phyloP scores from a whole-genome alignment of 441 rosid species.

The Erodium moschatum region DNA sequence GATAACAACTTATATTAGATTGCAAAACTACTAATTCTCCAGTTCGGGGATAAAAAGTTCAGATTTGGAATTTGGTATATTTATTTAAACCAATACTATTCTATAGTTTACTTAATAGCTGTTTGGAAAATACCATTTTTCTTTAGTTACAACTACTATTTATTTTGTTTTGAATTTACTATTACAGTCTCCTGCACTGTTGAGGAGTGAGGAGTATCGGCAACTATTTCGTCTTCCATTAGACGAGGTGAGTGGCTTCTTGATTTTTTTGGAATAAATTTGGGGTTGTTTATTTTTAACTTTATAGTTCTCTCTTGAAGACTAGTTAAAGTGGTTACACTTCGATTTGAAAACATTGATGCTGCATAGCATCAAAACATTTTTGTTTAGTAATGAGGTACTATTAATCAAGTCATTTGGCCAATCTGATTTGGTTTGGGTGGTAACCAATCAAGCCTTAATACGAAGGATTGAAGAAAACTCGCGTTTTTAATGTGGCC shows the following conservation, averaged over 20 bases:
- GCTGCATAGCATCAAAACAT: background rate
- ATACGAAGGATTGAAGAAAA: background rate
- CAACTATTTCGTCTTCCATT: slow-evolving; percentile 79
- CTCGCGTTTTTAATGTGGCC: background rate
- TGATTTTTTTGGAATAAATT: background rate
- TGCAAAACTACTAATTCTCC: too few relatives aligned
- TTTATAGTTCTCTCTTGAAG: background rate
- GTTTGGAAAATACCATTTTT: slow-evolving; percentile 9
- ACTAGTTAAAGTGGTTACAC: background rate
- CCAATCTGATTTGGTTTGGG: background rate
- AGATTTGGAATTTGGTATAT: background rate
- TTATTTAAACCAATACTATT: too few relatives aligned
- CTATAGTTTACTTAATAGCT: background rate
- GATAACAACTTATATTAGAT: too few relatives aligned
- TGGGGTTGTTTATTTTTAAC: background rate
- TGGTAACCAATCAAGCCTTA: background rate
- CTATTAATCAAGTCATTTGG: background rate
- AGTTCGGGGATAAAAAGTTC: background rate
- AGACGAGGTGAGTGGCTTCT: slow-evolving; percentile 57
- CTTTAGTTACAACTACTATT: background rate
- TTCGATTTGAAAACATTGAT: background rate
- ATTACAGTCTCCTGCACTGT: slow-evolving; percentile 38
- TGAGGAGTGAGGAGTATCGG: slow-evolving; percentile 84
- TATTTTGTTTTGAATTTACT: slow-evolving; percentile 12
- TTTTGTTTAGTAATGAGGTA: background rate